Conservation (phyloP, 306 rosid genomes). For the Dryas alaskensis region DNA sequence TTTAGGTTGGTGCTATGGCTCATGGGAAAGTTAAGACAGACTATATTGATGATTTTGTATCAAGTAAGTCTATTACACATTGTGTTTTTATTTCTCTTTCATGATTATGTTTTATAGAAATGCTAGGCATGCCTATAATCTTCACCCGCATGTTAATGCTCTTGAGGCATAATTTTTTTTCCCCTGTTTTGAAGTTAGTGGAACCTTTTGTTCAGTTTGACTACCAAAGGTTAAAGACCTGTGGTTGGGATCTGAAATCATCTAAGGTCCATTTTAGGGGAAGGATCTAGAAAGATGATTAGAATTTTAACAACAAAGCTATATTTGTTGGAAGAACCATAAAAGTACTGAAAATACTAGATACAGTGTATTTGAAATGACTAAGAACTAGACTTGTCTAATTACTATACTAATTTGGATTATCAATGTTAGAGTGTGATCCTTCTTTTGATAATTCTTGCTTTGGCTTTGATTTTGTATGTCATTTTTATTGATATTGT, state of each 20-base stretch:
- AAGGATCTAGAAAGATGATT: neutral
- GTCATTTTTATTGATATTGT: too few relatives aligned
- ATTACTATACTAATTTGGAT: too few relatives aligned
- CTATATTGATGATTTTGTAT: conserved; percentile 67
- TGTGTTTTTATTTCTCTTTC: neutral
- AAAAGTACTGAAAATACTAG: neutral
- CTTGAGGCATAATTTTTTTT: neutral
- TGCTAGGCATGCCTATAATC: neutral
- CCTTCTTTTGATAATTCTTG: too few relatives aligned
- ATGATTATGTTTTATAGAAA: neutral
- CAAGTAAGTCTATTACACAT: conserved; percentile 46
- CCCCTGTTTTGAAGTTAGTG: neutral
- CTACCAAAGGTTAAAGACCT: neutral
- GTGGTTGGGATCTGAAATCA: neutral
- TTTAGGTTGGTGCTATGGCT: conserved; percentile 88
- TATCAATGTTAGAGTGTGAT: too few relatives aligned
- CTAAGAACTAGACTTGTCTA: too few relatives aligned
- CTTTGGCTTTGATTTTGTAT: too few relatives aligned
- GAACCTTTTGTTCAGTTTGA: neutral
- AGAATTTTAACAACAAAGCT: neutral
- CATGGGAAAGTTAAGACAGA: conserved; percentile 79
- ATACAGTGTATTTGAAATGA: neutral
- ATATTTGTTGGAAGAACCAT: neutral
- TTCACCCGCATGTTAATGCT: neutral
- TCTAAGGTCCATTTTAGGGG: neutral